Base-by-base conservation (phyloP, 2,329 filamentous ascomycete genomes). In the Nemania sp. region DNA sequence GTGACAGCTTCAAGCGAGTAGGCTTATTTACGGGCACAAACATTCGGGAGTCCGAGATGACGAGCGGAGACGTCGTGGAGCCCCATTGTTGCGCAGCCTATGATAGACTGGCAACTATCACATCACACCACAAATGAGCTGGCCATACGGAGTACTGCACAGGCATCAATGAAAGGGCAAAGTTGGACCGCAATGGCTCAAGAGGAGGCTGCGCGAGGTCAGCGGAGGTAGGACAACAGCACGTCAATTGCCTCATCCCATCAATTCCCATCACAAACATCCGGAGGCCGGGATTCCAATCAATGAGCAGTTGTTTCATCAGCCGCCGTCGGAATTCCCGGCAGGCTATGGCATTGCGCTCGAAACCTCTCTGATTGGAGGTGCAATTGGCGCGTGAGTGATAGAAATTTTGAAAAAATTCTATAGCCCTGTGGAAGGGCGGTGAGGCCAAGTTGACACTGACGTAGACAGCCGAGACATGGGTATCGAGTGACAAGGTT, bases 241-340 rank as follows among this genome's bases (percentile, higher is more conserved):
- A 30, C 23, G n/a, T 26, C 22, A 19, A 36, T 41, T 45, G 14
- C 4, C 28, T 31, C 20, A 12, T 45, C 8, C 12, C 36, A n/a
- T 26, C 24, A 33, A 28, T 43, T 45, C 51, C 44, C 33, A 34
- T 22, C 46, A 31, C 28, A 31, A 33, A 17, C 12, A 14, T 37
- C 50, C 20, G 19, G 45, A 37, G n/a, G 24, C 34, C 40, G 45
- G 41, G n/a, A 22, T 39, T 23, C 50, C 40, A 54, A 50, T 37
- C 36, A 23, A 11, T 22, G 34, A 47, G 43, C 31, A 20, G 22
- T 41, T 26, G 49, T 56, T 56, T 54, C 50, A 57, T 46, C 54
- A 44, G 31, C 50, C 40, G 30, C 40, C 30, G 30, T 43, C 6
- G 49, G 8, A 15, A 30, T 5, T 24, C 17, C 33, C 17, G 17